A percentile compares a stretch with the other conserved stretches of the same genome.
phyloP scores from a whole-genome alignment of 1,284 basidiomycete genomes.

The Pascua guehoae region DNA sequence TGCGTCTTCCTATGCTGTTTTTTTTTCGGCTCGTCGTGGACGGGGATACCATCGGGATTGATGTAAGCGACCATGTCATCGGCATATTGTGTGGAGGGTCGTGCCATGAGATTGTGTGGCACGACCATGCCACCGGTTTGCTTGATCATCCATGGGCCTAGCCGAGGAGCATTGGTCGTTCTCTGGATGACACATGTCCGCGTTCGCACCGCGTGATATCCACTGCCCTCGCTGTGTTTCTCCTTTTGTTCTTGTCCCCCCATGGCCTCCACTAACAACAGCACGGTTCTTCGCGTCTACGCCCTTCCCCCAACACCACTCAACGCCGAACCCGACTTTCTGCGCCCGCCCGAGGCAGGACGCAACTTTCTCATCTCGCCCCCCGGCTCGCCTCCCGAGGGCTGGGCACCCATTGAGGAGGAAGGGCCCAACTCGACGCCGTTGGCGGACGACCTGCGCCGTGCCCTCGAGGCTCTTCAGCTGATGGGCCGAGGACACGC shows the following conservation, averaged over 20 bases:
- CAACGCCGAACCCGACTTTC: conserved; percentile 50
- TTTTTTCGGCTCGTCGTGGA: no score
- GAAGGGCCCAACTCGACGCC: conserved; percentile 85
- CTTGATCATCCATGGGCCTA: no score
- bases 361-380: conserved; percentile 98
- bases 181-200: no score
- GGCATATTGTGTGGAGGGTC: no score
- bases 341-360: conserved; percentile 72
- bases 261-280: conserved; percentile 20
- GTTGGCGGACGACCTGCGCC: conserved; percentile 83
- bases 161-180: no score
- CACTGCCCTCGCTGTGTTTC: no score
- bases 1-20: no score
- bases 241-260: not conserved
- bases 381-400: conserved; percentile 94
- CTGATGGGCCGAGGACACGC: conserved; percentile 22
- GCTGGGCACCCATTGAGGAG: conserved; percentile 90
- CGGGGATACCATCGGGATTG: no score
- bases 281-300: conserved; percentile 67
- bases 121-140: no score
- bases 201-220: no score
- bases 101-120: no score
- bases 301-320: conserved; percentile 69
- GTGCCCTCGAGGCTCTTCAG: conserved; percentile 59
- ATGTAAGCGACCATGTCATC: no score